Conservation (phyloP, 441 rosid species). For the Populus hybrid region DNA sequence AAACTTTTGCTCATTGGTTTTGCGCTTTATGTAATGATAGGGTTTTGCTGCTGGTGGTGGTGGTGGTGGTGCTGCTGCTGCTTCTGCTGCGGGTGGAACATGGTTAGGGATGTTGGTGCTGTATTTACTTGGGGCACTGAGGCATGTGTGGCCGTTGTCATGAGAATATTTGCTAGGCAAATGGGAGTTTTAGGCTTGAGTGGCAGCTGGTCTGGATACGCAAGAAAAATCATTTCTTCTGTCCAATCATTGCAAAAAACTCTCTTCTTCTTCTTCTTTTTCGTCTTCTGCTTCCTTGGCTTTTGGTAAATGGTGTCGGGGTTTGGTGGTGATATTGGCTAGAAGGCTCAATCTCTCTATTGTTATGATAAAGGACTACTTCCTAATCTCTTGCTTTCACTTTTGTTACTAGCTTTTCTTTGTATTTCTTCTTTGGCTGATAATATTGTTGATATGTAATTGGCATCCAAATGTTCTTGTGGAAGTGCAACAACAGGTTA, state of each 20-base stretch:
- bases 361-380: constrained; percentile 9
- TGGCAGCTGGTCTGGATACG: constrained; percentile 11
- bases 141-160: constrained; percentile 17
- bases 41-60: constrained; percentile 15
- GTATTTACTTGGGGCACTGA: constrained; percentile 16
- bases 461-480: background rate
- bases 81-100: constrained; percentile 13
- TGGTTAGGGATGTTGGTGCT: constrained; percentile 17
- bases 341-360: constrained; percentile 75
- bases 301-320: constrained; percentile 16
- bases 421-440: background rate
- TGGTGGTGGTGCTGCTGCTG: background rate
- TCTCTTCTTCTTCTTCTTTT: constrained; percentile 16
- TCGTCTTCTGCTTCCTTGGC: constrained; percentile 20
- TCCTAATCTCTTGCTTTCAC: background rate
- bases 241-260: constrained; percentile 20
- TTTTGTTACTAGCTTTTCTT: background rate
- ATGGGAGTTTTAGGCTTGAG: constrained; percentile 19
- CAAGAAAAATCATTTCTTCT: constrained; percentile 17
- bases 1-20: background rate
- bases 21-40: constrained; percentile 15
- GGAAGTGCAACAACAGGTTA: background rate
- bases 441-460: background rate
- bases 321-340: constrained; percentile 65
- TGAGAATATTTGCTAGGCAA: constrained; percentile 12